Base-by-base conservation (phyloP, 106 monocot species). In the Apostasia ramifera region DNA sequence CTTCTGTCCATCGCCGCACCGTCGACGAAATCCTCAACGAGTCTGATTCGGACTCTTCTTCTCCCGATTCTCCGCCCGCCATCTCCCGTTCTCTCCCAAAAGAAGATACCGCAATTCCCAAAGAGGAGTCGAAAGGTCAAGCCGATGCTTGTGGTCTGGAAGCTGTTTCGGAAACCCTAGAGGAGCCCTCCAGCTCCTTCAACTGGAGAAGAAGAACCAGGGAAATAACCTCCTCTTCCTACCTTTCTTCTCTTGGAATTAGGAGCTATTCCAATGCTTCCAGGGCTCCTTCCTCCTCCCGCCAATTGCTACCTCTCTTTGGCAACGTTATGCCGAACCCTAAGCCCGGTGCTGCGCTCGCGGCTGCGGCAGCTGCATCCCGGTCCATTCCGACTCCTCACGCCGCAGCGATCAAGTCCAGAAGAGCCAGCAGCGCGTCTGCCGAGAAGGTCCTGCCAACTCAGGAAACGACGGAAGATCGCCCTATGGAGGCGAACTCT, bases 11-110 rank as follows among this genome's bases (percentile, higher is more conserved):
- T 78, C 88, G 73, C 76, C 94, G 91, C 79, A 88, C 91, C 79
- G 83, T 95, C 70, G 94, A 95, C 57, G 94, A 95, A 51, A 85
- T 95, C 81, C 88, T 95, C 71, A 71, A 83, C 55, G 80, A 77
- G 37, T 76, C 85, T 53, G 72, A 68, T 57, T 74, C 76, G 69
- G 53, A 40, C 38, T 14, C 66, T 3, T 44, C 67, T n/a, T 5
- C 52, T 6, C 50, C 43, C 44, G 47, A 59, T 40, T 51, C 13
- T 69, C 72, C 41, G 44, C 71, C 41, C 26, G 45, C 74, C 38
- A 3, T 40, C 1, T 53, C 55, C 6, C 14, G 12, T 48, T 14
- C 26, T 55, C 42, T 50, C 6, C 40, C 39, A 7, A 48, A 61
- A 66, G 44, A 15, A 55, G 41, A 8, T 37, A 0, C 12, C 60